These are phyloP conservation scores for Annulohypoxylon moriforme DNA, from an alignment of 495 filamentous ascomycete genomes.

Conservation along the genomic window DNA sequence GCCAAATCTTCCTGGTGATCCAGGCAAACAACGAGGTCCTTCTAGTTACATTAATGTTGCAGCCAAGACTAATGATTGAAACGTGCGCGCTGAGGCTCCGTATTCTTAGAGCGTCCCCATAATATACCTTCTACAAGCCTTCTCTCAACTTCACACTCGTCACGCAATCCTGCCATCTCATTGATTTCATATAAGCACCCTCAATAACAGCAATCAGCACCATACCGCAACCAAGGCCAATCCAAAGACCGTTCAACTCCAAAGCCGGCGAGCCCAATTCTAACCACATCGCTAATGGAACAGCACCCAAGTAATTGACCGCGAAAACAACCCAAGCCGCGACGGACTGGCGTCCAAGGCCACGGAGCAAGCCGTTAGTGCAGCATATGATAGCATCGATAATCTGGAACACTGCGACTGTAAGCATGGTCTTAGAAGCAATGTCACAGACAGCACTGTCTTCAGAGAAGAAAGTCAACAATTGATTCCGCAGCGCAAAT, in stretches of 20 bases:
- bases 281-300: conserved; percentile 76
- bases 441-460: conserved; percentile 47
- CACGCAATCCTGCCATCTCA: conserved; percentile 49
- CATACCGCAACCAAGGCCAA: conserved; percentile 71
- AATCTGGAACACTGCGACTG: conserved; percentile 57
- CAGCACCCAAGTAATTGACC: conserved; percentile 77
- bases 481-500: conserved; percentile 45
- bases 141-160: conserved; percentile 42
- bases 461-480: conserved; percentile 54
- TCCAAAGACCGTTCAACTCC: conserved; percentile 75
- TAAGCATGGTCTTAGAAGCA: conserved; percentile 45
- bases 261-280: conserved; percentile 67
- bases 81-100: not conserved
- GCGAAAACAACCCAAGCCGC: conserved; percentile 78
- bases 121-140: conserved; percentile 6
- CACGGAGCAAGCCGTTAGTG: conserved; percentile 78
- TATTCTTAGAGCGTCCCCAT: not conserved
- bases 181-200: conserved; percentile 45
- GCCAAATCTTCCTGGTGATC: too few species aligned
- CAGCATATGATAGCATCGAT: conserved; percentile 48
- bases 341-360: conserved; percentile 73
- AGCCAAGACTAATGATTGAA: not conserved
- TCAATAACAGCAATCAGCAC: conserved; percentile 51
- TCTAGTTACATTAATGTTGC: not conserved
- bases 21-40: not conserved